Evolutionary conservation across 1,284 basidiomycete genomes (phyloP).

Genomic region (Microbotryum saponariae): DNA sequence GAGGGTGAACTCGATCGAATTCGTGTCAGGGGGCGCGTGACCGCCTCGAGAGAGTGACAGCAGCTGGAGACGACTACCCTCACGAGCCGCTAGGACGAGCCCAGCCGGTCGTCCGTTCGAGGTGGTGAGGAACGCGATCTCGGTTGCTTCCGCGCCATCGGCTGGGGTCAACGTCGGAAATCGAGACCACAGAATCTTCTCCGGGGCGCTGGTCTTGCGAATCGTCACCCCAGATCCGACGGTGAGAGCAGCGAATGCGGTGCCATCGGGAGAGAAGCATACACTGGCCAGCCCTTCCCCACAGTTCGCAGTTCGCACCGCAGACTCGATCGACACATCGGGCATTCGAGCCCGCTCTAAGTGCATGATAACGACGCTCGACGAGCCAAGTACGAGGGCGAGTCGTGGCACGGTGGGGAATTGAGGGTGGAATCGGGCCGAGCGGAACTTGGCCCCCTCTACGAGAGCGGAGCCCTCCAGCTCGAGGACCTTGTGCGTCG

Average conservation of each 20-base stretch:
- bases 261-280: slow-evolving; percentile 20
- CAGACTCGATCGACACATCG: not conserved
- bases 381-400: slow-evolving; percentile 4
- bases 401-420: not conserved
- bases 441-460: too few relatives aligned
- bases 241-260: slow-evolving; percentile 8
- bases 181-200: not conserved
- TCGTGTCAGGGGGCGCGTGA: not conserved
- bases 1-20: not conserved
- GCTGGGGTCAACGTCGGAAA: not conserved
- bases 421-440: not conserved
- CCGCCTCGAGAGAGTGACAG: not conserved
- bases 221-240: not conserved
- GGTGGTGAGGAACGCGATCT: slow-evolving; percentile 6
- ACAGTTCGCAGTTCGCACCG: not conserved
- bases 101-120: not conserved
- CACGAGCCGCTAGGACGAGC: slow-evolving; percentile 6
- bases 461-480: too few relatives aligned
- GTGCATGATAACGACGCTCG: not conserved
- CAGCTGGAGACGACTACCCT: slow-evolving; percentile 7
- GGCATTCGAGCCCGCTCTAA: not conserved
- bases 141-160: not conserved
- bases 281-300: slow-evolving; percentile 8
- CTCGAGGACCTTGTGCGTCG: too few relatives aligned
- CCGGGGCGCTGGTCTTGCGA: not conserved